phyloP scores from a whole-genome alignment of 169 alveolate genomes.

The Plasmodium malariae region DNA sequence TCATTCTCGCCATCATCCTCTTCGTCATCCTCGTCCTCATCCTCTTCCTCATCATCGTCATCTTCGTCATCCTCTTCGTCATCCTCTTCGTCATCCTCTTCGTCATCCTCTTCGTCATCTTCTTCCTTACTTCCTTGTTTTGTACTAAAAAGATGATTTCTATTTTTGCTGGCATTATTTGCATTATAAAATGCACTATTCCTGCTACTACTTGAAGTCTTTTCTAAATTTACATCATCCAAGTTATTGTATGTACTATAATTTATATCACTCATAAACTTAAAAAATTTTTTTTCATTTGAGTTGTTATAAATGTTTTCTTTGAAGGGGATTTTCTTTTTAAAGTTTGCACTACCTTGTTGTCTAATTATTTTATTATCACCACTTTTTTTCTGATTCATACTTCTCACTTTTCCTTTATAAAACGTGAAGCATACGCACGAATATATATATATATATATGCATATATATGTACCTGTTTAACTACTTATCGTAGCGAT shows the following conservation, averaged over 20 bases:
- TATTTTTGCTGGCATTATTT: conserved; percentile 3
- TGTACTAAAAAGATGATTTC: too few relatives aligned
- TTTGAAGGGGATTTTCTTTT: conserved; percentile 23
- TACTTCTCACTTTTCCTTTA: background rate
- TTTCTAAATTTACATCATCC: conserved; percentile 20
- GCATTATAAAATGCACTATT: background rate
- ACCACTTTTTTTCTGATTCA: conserved; percentile 44
- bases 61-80: background rate
- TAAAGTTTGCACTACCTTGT: background rate
- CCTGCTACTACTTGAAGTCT: conserved; percentile 23
- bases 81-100: conserved; percentile 6
- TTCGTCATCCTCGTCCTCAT: background rate
- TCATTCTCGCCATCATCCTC: conserved; percentile 5
- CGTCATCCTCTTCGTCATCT: background rate
- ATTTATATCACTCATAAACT: conserved; percentile 37
- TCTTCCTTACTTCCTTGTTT: background rate
- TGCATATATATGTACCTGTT: conserved; percentile 2
- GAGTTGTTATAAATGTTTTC: conserved; percentile 20
- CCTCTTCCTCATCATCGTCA: background rate
- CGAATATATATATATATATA: background rate
- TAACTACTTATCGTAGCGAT: too few relatives aligned
- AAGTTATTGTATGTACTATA: conserved; percentile 27
- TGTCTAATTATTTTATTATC: conserved; percentile 30
- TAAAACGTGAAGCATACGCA: background rate
- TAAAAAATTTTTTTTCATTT: conserved; percentile 33